Percentiles rank a stretch among this genome's conserved stretches.
These are phyloP conservation scores for Eucalyptus pauciflora DNA, from an alignment of 345 rosid species.

Conservation along the genomic window DNA sequence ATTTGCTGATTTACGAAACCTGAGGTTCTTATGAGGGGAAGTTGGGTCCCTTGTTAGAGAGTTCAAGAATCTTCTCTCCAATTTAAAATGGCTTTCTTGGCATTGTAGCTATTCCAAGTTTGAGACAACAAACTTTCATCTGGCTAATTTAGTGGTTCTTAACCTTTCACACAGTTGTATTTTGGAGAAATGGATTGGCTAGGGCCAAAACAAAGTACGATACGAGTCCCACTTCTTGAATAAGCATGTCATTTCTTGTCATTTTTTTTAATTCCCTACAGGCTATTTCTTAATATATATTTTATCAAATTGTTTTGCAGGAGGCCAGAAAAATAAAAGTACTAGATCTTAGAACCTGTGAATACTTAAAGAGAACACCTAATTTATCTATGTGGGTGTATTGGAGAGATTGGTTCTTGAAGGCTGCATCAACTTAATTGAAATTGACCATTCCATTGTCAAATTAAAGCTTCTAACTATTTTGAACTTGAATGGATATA, in stretches of 20 bases:
- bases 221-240: no score
- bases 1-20: background rate
- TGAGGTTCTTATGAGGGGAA: background rate
- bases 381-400: background rate
- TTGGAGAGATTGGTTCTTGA: background rate
- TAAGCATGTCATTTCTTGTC: background rate
- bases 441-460: background rate
- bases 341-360: background rate
- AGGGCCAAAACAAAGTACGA: background rate
- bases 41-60: background rate
- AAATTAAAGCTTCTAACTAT: background rate
- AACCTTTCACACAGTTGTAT: accelerated
- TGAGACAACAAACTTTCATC: background rate
- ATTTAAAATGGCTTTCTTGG: background rate
- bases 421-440: background rate
- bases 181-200: background rate
- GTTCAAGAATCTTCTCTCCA: background rate
- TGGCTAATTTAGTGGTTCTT: background rate
- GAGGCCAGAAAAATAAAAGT: background rate
- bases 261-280: background rate
- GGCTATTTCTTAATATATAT: background rate
- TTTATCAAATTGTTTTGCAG: background rate
- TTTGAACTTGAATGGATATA: background rate
- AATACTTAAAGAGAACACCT: background rate
- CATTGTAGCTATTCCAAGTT: background rate